These are phyloP conservation scores for Syzygium grande DNA, from an alignment of 345 rosid species.

Conservation along the genomic window DNA sequence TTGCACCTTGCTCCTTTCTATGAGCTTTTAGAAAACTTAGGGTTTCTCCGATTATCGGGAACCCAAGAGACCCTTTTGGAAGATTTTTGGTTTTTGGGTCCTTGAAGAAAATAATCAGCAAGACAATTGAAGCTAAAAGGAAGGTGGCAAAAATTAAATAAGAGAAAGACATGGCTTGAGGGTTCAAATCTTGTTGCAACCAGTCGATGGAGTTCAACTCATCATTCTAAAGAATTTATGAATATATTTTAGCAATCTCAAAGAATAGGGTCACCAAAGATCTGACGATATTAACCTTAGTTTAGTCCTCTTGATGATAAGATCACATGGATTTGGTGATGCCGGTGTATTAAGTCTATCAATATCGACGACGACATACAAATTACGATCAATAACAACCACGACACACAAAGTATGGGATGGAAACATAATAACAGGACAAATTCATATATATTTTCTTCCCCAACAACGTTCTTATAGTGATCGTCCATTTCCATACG, in stretches of 20 bases:
- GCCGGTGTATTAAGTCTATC: background rate
- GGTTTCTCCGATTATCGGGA: background rate
- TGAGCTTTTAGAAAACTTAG: constrained; percentile 1
- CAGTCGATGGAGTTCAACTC: background rate
- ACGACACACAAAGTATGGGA: background rate
- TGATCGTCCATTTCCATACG: background rate
- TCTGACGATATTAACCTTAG: background rate
- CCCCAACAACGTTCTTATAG: background rate
- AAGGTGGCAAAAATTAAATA: background rate
- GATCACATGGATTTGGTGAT: background rate
- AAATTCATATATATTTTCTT: background rate
- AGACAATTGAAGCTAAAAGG: background rate
- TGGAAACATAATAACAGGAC: background rate
- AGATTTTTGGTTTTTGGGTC: background rate
- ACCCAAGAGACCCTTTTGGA: background rate
- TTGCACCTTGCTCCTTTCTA: background rate
- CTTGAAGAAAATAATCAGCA: background rate
- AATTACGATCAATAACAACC: background rate
- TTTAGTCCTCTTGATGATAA: background rate
- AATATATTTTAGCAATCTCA: background rate
- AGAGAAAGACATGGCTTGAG: background rate
- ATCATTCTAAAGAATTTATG: background rate
- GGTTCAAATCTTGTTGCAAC: background rate
- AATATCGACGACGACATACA: background rate
- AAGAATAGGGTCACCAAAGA: background rate